Conservation (phyloP, 2,329 filamentous ascomycete species). For the Botryosphaeria dothidea region DNA sequence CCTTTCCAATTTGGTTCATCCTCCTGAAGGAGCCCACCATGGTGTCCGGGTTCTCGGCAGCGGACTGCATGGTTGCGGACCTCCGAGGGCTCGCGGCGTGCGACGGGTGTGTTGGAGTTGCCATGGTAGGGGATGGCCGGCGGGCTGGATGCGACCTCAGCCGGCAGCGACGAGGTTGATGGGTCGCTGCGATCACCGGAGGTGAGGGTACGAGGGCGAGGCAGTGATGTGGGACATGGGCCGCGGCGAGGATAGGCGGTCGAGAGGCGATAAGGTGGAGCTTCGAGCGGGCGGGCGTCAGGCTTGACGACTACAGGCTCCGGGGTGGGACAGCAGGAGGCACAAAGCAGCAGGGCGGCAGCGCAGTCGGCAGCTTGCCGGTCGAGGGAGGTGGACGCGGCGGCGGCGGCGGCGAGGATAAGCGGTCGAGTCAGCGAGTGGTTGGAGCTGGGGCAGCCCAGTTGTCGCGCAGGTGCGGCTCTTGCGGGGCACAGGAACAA, state of each 20-base stretch:
- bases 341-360: not conserved
- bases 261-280: slow-evolving; percentile 3
- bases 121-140: slow-evolving; percentile 10
- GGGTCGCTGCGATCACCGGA: slow-evolving; percentile 18
- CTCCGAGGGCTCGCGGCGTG: slow-evolving; percentile 13
- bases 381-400: too few species aligned
- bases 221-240: slow-evolving; percentile 18
- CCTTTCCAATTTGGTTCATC: slow-evolving; percentile 89
- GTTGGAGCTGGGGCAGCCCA: slow-evolving; percentile 13
- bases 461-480: not conserved
- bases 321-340: slow-evolving; percentile 2
- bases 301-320: not conserved
- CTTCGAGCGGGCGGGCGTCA: slow-evolving; percentile 9
- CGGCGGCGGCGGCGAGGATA: slow-evolving; percentile 5
- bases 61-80: slow-evolving; percentile 12
- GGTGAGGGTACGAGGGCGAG: slow-evolving; percentile 16
- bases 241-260: slow-evolving; percentile 12
- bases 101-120: slow-evolving; percentile 13
- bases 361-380: not conserved
- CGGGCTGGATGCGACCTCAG: slow-evolving; percentile 4
- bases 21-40: slow-evolving; percentile 76
- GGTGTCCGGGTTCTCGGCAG: slow-evolving; percentile 21
- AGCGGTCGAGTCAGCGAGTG: slow-evolving; percentile 15
- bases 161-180: slow-evolving; percentile 8
- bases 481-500: slow-evolving; percentile 13